phyloP scores from a whole-genome alignment of 257 asterid genomes.

The Petunia secreta region DNA sequence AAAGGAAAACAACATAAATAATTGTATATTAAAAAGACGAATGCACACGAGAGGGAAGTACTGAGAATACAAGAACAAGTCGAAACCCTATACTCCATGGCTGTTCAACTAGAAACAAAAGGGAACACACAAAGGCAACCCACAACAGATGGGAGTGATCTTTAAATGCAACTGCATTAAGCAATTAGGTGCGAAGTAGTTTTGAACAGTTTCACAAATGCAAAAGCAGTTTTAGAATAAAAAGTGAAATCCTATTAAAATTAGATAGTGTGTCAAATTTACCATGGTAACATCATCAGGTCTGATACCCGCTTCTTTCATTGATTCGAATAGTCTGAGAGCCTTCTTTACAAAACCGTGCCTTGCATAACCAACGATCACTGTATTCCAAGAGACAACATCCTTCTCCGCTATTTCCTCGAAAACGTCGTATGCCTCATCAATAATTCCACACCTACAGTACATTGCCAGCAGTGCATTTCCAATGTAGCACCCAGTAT shows the following conservation, averaged over 20 bases:
- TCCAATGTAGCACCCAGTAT: slow-evolving; percentile 75
- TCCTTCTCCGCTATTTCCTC: slow-evolving; percentile 68
- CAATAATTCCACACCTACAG: slow-evolving; percentile 89
- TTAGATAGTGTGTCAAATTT: slow-evolving; percentile 27
- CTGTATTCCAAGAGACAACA: slow-evolving; percentile 88
- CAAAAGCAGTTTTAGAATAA: slow-evolving; percentile 21
- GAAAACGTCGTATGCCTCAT: slow-evolving; percentile 70
- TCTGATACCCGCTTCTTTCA: slow-evolving; percentile 54
- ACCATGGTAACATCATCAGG: slow-evolving; percentile 97
- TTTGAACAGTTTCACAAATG: background rate
- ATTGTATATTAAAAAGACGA: background rate
- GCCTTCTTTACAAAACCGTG: slow-evolving; percentile 84
- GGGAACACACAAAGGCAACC: background rate
- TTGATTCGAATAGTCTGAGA: slow-evolving; percentile 61
- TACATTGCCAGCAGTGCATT: slow-evolving; percentile 96
- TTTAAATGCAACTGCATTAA: background rate
- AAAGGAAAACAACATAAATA: background rate
- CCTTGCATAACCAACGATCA: slow-evolving; percentile 86
- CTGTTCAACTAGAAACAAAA: slow-evolving; percentile 1
- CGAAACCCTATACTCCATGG: background rate
- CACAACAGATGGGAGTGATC: background rate
- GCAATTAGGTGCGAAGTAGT: background rate
- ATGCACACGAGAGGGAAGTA: background rate
- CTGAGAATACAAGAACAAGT: background rate
- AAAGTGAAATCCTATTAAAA: background rate